Base-by-base conservation (phyloP, 768 basidiomycete species). In the Chiua virens region DNA sequence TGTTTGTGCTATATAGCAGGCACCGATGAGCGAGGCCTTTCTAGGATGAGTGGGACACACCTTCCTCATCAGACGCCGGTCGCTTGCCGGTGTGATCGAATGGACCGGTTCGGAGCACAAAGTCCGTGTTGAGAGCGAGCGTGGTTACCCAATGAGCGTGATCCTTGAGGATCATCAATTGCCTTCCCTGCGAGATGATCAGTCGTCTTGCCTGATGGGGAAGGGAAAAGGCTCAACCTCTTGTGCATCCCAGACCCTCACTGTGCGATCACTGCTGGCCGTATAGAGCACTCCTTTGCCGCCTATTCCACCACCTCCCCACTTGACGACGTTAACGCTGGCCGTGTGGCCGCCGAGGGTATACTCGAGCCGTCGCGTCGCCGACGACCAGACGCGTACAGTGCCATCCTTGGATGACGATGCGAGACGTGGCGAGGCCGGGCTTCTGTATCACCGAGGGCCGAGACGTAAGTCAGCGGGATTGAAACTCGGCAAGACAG, bases 71-170 rank as follows among this genome's bases (percentile, higher is more conserved):
- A 7, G 86, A 86, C 8, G 79, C 71, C 0, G 93, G 89, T 48
- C 78, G 79, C 70, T 89, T 94, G 39, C 80, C 82, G 2, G 79
- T 88, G 59, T 97, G 91, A 66, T 98, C 94, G 60, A 89, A 98
- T 0, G n/a, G n/a, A n/a, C n/a, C n/a, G n/a, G n/a, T n/a, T n/a
- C 95, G 86, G 5, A 97, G 78, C 23, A 96, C 83, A 62, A 95
- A 97, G 66, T 99, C 96, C 10, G 95, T 95, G 69, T 94, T 96
- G 48, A 98, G 77, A 4, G 97, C 86, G 39, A 99, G 82, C 0
- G 95, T 98, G 18, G 95, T 99, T 8, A 99, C 97, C 96, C 95
- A 98, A 63, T 99, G 97, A 0, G 94, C 97, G 61, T 99, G 96
- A 55, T 98, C 94, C 68, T 91, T 93, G 23, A 98, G 74, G 1